A percentile compares a stretch with the other conserved stretches of the same genome.
Evolutionary conservation across 2,329 filamentous ascomycete species (phyloP).

Genomic region (Talaromyces sp.): DNA sequence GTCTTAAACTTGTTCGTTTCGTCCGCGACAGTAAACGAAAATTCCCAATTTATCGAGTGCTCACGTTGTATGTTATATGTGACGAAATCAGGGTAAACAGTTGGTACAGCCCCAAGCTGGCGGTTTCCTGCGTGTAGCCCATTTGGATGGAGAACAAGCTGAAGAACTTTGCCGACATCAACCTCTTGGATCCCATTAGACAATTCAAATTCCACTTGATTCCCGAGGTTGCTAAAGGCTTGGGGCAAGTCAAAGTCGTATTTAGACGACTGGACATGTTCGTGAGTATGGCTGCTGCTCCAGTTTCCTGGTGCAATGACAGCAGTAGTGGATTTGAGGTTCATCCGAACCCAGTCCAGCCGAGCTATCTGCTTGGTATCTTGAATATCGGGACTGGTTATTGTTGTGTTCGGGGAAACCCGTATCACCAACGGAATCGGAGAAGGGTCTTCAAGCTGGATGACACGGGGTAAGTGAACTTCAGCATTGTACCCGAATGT

Average conservation of each 20-base stretch:
- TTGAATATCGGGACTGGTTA: slow-evolving; percentile 12
- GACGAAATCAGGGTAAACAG: slow-evolving; percentile 13
- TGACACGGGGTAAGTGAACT: slow-evolving; percentile 19
- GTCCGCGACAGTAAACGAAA: slow-evolving; percentile 13
- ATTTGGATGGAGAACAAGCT: slow-evolving; percentile 11
- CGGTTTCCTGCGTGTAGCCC: slow-evolving; percentile 6
- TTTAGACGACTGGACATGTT: background rate
- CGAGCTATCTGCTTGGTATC: slow-evolving; percentile 10
- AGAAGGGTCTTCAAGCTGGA: slow-evolving; percentile 16
- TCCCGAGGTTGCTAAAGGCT: slow-evolving; percentile 8
- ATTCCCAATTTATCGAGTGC: slow-evolving; percentile 7
- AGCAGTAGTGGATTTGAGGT: slow-evolving; percentile 10
- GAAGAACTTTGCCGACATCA: slow-evolving; percentile 13
- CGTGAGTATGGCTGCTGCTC: background rate
- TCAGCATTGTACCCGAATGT: slow-evolving; percentile 20
- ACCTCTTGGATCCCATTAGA: slow-evolving; percentile 8
- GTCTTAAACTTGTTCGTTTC: slow-evolving; percentile 1
- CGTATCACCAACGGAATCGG: slow-evolving; percentile 13
- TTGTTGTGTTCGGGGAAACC: slow-evolving; percentile 1
- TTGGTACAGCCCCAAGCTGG: background rate
- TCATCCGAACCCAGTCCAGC: slow-evolving; percentile 13
- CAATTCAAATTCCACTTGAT: slow-evolving; percentile 9
- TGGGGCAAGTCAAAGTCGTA: slow-evolving; percentile 7
- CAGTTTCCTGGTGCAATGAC: slow-evolving; percentile 11
- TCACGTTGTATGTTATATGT: slow-evolving; percentile 14